Base-by-base conservation (phyloP, 345 rosid genomes). In the Acer negundo region DNA sequence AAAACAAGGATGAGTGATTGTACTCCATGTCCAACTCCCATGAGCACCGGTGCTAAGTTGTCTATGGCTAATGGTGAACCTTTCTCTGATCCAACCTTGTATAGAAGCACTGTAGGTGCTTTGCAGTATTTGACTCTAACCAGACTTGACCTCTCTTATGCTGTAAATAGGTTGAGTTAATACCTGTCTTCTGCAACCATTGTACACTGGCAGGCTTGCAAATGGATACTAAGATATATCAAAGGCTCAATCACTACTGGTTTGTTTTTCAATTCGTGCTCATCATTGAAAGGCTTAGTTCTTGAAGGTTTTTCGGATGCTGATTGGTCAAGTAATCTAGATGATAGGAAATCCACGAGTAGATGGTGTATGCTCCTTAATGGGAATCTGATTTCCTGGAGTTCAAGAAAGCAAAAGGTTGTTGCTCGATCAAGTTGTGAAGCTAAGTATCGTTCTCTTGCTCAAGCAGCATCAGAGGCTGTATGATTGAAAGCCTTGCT, bases 221-320 rank as follows among this genome's bases (percentile, higher is more conserved):
- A 69, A 22, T 1, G 20, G 0, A 1, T 69, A 0, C 6, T 47
- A 0, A 13, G 72, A 12, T 69, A 47, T 13, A 2, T 46, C 1
- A 23, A 46, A 2, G 13, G 5, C 0, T 13, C n/a, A 3, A 0
- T 19, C 0, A 0, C 7, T 13, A 16, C 47, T 2, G 40, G 35
- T 0, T 1, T 69, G 2, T 3, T 6, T 40, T 40, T 40, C 0
- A 3, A 0, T 10, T 46, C 6, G 1, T 4, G 6, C 7, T 1
- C 0, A 0, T 4, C 49, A 3, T 11, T 4, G 1, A 26, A 31
- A 2, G 35, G 4, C 4, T 3, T 31, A 3, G 35, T 31, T 3
- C 2, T 6, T 7, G 1, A 9, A 26, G 20, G 28, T 0, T 47
- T 3, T 17, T 9, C 16, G 1, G 35, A 66, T 75, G 63, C 3